Evolutionary conservation across 768 basidiomycete species (phyloP).

Genomic region (Podaxis carcinomalis): DNA sequence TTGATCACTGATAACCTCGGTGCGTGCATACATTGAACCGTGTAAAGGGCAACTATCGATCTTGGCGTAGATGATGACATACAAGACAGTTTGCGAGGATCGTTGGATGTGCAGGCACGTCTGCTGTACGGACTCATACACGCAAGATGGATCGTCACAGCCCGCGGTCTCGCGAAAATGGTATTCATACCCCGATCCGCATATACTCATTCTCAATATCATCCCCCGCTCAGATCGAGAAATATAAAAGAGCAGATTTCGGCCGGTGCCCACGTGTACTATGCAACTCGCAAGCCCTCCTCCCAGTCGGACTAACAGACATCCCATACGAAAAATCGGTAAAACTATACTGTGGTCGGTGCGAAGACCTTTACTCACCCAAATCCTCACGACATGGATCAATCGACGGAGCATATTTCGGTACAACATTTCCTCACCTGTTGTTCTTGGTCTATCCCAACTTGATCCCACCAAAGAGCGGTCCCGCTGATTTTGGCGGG

Average conservation of each 20-base stretch:
- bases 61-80: slow-evolving; percentile 75
- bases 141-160: background rate
- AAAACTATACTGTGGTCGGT: slow-evolving; percentile 97
- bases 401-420: slow-evolving; percentile 98
- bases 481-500: slow-evolving; percentile 32
- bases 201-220: background rate
- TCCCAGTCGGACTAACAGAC: slow-evolving; percentile 95
- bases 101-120: slow-evolving; percentile 89
- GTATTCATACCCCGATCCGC: background rate
- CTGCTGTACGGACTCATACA: slow-evolving; percentile 77
- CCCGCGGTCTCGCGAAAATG: background rate
- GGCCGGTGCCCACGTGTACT: slow-evolving; percentile 97
- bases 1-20: slow-evolving; percentile 95
- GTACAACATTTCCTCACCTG: slow-evolving; percentile 96
- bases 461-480: slow-evolving; percentile 81
- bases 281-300: slow-evolving; percentile 90
- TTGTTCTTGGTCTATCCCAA: slow-evolving; percentile 96
- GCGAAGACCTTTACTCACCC: slow-evolving; percentile 97
- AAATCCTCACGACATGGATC: slow-evolving; percentile 96
- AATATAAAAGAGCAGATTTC: slow-evolving; percentile 98
- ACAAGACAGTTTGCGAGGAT: slow-evolving; percentile 88
- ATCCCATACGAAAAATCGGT: slow-evolving; percentile 98
- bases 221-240: slow-evolving; percentile 63
- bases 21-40: slow-evolving; percentile 29
- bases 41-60: background rate